Evolutionary conservation across 1,284 basidiomycete species (phyloP), one percentile per base, ranked within the genome.

Genomic region (Ustilago lituana): DNA sequence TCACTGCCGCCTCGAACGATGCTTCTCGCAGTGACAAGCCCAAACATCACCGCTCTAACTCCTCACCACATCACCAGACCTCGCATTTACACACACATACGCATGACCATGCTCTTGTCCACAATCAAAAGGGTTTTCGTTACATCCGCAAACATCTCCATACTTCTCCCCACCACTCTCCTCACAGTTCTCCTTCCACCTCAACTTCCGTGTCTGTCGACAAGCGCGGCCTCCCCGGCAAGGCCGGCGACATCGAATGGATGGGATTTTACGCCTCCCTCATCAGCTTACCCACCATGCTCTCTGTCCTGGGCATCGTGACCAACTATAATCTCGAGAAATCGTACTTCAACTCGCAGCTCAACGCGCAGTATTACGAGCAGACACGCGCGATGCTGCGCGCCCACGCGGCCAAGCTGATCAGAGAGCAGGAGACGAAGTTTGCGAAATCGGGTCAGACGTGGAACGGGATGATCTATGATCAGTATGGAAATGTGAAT

Each of bases 261-360:
- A 59, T 63, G 55, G 50, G 54, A 15, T 63, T 63, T 24, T 63
- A 52, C 51, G 47, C 41, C 5, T 19, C 51, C 2, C 47, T 69
- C 20, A 41, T 69, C n/a, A 41, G 51, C 29, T 17, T 69, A n/a
- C 65, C 65, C 20, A 56, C 47, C 10, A 40, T 62, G 51, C 24
- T 69, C 2, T 59, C 55, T 10, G 19, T 59, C 23, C 35, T 63
- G 7, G 65, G 59, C 5, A 55, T 69, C 15, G 33, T 54, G 12
- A 63, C 65, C 10, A 46, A 59, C 36, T 63, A 63, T 60, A 69
- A 69, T 29, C 22, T 69, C 2, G 41, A 63, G 27, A 62, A 63
- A 15, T 43, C 43, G 1, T 69, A 63, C 38, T 69, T 44, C 47
- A 54, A 59, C 24, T 53, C 46, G 14, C 46, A 59, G 23, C 24